Conservation (phyloP, 129 eudicot genomes). For the Arctium minus region DNA sequence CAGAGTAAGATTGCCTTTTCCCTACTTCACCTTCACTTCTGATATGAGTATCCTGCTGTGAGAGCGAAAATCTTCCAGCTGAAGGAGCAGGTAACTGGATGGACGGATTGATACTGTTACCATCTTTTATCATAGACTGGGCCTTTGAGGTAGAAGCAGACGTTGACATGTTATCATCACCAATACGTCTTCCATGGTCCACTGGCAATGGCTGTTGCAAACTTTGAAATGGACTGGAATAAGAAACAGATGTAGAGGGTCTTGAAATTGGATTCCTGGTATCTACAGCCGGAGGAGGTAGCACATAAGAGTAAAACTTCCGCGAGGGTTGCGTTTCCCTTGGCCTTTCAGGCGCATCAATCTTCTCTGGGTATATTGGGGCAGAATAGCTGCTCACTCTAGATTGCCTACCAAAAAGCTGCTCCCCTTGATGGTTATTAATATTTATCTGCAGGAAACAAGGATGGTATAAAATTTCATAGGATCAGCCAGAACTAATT, state of each 20-base stretch:
- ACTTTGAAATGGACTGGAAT: conserved; percentile 42
- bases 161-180: conserved; percentile 31
- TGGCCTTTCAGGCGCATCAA: conserved; percentile 52
- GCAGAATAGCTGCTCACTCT: conserved; percentile 75
- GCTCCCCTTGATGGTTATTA: conserved; percentile 47
- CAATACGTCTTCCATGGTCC: conserved; percentile 27
- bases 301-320: conserved; percentile 58
- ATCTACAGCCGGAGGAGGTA: conserved; percentile 74
- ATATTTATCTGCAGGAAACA: conserved; percentile 40
- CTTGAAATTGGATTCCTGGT: conserved; percentile 49
- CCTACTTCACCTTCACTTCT: conserved; percentile 42
- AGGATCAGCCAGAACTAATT: neutral
- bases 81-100: conserved; percentile 63
- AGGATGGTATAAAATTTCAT: neutral
- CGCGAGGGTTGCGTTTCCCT: conserved; percentile 48
- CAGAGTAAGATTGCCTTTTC: conserved; percentile 71
- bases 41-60: conserved; percentile 36
- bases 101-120: conserved; percentile 27
- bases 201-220: conserved; percentile 49
- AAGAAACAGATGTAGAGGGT: conserved; percentile 30
- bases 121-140: conserved; percentile 21
- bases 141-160: conserved; percentile 30
- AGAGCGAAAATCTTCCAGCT: conserved; percentile 35
- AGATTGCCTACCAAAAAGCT: conserved; percentile 30
- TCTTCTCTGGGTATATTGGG: conserved; percentile 70